Evolutionary conservation across 805 yeast species (phyloP), one percentile per base, ranked within the genome.

Genomic region (Wickerhamomyces sydowiorum): DNA sequence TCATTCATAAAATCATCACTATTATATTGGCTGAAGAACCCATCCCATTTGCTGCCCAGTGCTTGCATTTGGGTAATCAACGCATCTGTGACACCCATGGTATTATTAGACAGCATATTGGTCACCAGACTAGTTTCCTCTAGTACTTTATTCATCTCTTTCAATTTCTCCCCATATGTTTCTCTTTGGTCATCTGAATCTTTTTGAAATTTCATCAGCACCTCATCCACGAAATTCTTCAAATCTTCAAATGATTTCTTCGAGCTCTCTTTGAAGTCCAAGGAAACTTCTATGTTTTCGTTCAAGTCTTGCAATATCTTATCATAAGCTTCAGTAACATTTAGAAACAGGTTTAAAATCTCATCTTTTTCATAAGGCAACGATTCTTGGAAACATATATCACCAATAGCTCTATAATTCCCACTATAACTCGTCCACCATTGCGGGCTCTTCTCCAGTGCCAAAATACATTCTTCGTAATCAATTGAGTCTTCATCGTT

Each of bases 361-460:
- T 72, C 76, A 27, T 73, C 75, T 48, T 75, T 76, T 43, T 75
- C 76, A 49, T 56, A 74, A 0, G 81, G 80, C 1, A 73, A 47
- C 0, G 76, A 64, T 37, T 74, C 72, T 42, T 75, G 78, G 46
- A 62, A 60, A 51, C 89, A 83, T 0, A 80, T 62, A 2, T 68
- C 65, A 2, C 75, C 65, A 3, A 82, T 61, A 25, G 73, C 69
- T 36, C 79, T 68, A 55, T 75, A 81, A 51, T 81, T 75, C 0
- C 87, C 87, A 47, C 80, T 80, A 53, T 73, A 82, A 0, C 82
- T 78, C 0, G 89, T 81, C 91, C 91, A 83, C 72, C 82, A 77
- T 49, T 81, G 84, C 0, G 78, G 66, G 3, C 66, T 60, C 19
- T 51, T 51, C 41, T 75, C 75, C 31, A 76, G 46, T 2, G 63